Conservation (phyloP, 495 filamentous ascomycete genomes). For the Aspergillus diversus region DNA sequence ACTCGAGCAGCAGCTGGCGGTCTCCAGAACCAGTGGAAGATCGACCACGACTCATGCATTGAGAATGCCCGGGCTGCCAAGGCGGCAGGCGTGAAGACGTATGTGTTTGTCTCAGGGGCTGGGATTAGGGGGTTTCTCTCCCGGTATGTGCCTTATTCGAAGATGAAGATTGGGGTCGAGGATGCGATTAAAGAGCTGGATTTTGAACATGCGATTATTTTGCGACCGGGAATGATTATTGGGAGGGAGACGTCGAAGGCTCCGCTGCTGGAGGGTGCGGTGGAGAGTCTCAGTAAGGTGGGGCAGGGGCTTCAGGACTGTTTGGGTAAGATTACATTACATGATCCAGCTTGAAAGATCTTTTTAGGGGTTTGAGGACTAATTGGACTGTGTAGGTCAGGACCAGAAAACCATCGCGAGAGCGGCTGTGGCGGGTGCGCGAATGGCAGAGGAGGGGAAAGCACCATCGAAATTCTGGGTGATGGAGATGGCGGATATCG, state of each 20-base stretch:
- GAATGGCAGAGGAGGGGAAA: slow-evolving; percentile 37
- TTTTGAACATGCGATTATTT: slow-evolving; percentile 43
- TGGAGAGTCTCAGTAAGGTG: slow-evolving; percentile 32
- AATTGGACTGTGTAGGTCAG: slow-evolving; percentile 28
- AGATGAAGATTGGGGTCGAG: slow-evolving; percentile 46
- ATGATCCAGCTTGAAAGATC: too few species aligned
- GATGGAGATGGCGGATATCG: slow-evolving; percentile 39
- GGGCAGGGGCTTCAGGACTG: slow-evolving; percentile 36
- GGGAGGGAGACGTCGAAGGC: slow-evolving; percentile 37
- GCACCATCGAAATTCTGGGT: slow-evolving; percentile 41
- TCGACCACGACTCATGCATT: slow-evolving; percentile 54
- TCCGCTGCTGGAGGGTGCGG: slow-evolving; percentile 31
- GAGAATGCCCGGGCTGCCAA: slow-evolving; percentile 54
- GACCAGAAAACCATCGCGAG: slow-evolving; percentile 41
- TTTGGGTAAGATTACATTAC: slow-evolving; percentile 36
- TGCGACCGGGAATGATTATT: slow-evolving; percentile 45
- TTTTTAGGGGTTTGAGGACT: too few species aligned
- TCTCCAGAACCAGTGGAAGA: slow-evolving; percentile 51
- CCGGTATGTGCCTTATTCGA: slow-evolving; percentile 36
- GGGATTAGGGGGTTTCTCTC: slow-evolving; percentile 35
- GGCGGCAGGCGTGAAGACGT: slow-evolving; percentile 50
- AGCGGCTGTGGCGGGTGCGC: slow-evolving; percentile 41
- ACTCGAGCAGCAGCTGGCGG: slow-evolving; percentile 49
- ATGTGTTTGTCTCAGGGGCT: slow-evolving; percentile 51
- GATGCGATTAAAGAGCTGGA: slow-evolving; percentile 42